Base-by-base conservation (phyloP, 208 protist genomes). In the Crithidia mellificae region DNA sequence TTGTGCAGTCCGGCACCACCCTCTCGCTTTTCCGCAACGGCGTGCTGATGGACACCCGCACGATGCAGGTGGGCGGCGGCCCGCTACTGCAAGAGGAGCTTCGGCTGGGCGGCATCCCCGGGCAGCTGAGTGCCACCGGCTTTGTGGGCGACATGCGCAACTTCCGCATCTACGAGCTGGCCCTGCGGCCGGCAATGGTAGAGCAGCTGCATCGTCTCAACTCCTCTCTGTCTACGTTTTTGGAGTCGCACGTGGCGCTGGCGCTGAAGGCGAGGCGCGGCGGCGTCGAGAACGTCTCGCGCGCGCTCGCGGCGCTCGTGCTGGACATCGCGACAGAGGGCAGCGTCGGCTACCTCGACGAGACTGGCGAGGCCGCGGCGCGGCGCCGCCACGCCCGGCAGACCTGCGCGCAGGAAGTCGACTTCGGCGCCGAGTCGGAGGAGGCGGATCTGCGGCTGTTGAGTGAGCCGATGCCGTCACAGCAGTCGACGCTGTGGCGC, bases 141-240 rank as follows among this genome's bases (percentile, higher is more conserved):
- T 70, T 96, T 8, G 61, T 78, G 15, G 93, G 93, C 22, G 86
- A 88, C n/a, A 71, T 97, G 17, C 84, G 77, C 51, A 78, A 79
- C 52, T 61, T 97, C 47, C 71, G 81, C 25, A 58, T 97, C 6
- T 94, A 88, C 59, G 81, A 88, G 39, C 38, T 73, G 44, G 85
- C 90, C 25, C 61, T 97, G 64, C 71, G 68, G 25, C 75, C 77
- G 7, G 52, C 69, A 0, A 81, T 87, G 76, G 73, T 91, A 54
- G 80, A 83, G 39, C 74, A 87, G 68, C 63, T 88, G 51, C 61
- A 67, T 19, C 68, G 56, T 24, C 54, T 73, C 24, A 65, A 70
- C 51, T 78, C 77, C 20, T 80, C 79, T 3, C 39, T 87, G 43
- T 51, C 62, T 9, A 62, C 54, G 4, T 79, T 83, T 49, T 56